phyloP scores from a whole-genome alignment of 176 grass and related monocot genomes.

The Triticum urartu region DNA sequence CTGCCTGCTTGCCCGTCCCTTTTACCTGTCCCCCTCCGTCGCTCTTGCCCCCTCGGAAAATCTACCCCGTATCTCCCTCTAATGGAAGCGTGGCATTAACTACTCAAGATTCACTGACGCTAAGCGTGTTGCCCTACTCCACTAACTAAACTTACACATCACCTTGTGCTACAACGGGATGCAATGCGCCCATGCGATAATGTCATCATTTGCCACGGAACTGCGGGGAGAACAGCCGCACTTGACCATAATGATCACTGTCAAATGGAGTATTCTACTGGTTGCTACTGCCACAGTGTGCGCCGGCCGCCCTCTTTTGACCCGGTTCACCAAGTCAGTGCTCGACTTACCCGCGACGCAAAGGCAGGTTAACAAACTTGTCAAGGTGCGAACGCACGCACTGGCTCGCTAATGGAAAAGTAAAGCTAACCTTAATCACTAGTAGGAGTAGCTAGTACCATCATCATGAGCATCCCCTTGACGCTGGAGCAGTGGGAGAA shows the following conservation, averaged over 20 bases:
- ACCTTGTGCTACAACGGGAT: background rate
- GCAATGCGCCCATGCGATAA: background rate
- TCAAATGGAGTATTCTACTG: background rate
- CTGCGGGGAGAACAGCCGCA: background rate
- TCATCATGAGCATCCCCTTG: background rate
- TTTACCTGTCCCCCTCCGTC: background rate
- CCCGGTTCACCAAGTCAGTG: background rate
- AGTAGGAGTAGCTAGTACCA: background rate
- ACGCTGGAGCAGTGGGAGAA: background rate
- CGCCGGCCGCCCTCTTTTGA: slow-evolving; percentile 31
- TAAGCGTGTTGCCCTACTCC: background rate
- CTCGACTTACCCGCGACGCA: slow-evolving; percentile 56
- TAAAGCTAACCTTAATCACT: background rate
- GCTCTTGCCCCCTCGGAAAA: background rate
- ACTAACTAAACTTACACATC: background rate
- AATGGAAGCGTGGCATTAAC: background rate
- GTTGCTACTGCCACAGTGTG: background rate
- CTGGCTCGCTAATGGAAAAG: background rate
- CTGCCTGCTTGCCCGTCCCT: background rate
- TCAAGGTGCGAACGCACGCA: background rate
- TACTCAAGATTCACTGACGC: background rate
- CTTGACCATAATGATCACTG: background rate
- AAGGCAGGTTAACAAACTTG: slow-evolving; percentile 7
- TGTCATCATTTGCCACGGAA: background rate
- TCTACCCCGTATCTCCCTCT: background rate